Evolutionary conservation across 257 asterid species (phyloP).

Genomic region (Solanum habrochaites): DNA sequence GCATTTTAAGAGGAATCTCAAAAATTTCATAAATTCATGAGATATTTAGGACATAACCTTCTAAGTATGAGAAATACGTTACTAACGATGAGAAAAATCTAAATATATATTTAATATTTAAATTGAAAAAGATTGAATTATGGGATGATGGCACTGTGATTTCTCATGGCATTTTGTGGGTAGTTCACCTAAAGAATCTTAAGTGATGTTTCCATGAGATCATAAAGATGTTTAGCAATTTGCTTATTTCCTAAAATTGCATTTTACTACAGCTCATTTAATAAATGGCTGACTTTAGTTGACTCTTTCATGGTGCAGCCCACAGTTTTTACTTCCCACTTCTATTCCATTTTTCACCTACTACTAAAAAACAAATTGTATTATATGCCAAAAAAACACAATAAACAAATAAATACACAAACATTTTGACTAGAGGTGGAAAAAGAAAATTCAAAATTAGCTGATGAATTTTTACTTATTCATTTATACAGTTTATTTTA

Average conservation of each 20-base stretch:
- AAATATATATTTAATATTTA: not conserved
- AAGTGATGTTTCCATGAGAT: not conserved
- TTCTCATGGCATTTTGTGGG: not conserved
- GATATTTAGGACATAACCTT: no score
- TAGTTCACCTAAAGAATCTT: not conserved
- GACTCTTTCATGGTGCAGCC: not conserved
- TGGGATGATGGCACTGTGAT: not conserved
- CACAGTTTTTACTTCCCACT: not conserved
- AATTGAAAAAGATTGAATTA: not conserved
- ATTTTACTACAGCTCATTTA: not conserved
- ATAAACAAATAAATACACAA: not conserved
- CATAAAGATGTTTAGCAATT: not conserved
- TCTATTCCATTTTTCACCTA: not conserved
- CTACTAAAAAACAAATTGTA: not conserved
- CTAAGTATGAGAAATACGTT: no score
- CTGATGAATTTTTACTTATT: not conserved
- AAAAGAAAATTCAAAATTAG: not conserved
- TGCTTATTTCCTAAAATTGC: not conserved
- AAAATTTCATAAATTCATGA: no score
- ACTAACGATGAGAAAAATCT: no score
- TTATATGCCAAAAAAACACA: not conserved
- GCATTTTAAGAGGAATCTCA: no score
- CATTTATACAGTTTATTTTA: not conserved
- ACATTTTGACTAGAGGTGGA: not conserved
- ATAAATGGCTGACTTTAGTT: not conserved